Base-by-base conservation (phyloP, 495 filamentous ascomycete species). In the Lophiostoma macrostomum region DNA sequence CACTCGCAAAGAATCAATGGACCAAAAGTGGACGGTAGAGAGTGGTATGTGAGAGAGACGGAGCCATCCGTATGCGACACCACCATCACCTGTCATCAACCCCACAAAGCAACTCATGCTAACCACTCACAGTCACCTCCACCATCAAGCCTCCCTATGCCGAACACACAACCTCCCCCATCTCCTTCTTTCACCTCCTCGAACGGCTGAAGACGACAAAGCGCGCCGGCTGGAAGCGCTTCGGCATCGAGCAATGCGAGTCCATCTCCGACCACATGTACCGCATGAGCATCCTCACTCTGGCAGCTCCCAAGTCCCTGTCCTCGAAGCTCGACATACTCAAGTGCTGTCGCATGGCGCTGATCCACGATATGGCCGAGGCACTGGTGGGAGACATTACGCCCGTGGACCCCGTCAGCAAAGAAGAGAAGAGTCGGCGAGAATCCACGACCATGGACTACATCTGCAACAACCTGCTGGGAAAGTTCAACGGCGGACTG, bases 261-360 rank as follows among this genome's bases (percentile, higher is more conserved):
- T 93, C 87, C 0, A 96, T 98, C 68, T 79, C 89, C 22, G 93
- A 98, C 71, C 93, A 98, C 75, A 98, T 98, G 93, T 97, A 98
- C 71, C 88, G 93, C 65, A 98, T 98, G 93, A 89, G 91, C 40
- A 81, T 98, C 64, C 88, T 97, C 72, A 88, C 87, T 28, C 87
- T 98, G 82, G 78, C 97, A 44, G 90, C 88, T n/a, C 94, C 93
- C 14, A 73, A 84, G 0, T 74, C 88, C 12, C 79, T 95, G 10
- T 73, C 83, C 8, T 65, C 77, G 10, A 74, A 72, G 24, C 69
- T 98, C 60, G 82, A 97, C 67, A 77, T 95, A 54, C 74, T 80
- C 2, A 84, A 82, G 58, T 96, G 93, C 76, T 90, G 87, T 62
- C 85, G 87, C 70, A 91, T 98, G 87, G 90, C 89, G 12, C 76